phyloP scores from a whole-genome alignment of 306 rosid genomes.

The Sicyos baderoa region DNA sequence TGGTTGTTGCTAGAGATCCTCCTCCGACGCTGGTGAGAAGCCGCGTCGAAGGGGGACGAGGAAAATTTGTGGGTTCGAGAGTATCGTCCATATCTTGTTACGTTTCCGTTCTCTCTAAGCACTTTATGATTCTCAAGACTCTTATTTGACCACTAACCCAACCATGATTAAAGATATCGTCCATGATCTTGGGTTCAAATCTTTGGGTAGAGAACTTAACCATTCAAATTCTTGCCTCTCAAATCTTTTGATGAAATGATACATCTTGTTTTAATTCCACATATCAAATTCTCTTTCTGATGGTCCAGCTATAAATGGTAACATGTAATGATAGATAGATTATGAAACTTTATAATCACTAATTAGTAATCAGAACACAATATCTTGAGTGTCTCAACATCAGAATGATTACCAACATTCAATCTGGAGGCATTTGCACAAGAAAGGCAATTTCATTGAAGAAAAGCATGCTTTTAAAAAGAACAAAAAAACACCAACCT shows the following conservation, averaged over 20 bases:
- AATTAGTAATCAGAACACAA: neutral
- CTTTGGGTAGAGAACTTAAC: neutral
- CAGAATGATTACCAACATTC: neutral
- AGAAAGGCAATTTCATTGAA: neutral
- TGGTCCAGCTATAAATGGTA: neutral
- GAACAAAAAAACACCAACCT: constrained; percentile 36
- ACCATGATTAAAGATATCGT: no score
- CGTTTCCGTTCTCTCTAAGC: no score
- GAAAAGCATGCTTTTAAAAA: constrained; percentile 22
- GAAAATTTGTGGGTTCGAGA: no score
- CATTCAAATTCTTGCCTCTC: neutral
- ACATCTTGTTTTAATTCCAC: neutral
- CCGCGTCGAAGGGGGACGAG: no score
- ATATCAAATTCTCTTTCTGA: neutral
- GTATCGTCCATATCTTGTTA: no score
- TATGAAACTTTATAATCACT: neutral
- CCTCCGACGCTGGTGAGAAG: no score
- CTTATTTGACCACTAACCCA: no score
- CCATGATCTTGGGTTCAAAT: neutral
- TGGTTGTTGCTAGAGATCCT: no score
- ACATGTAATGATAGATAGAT: neutral
- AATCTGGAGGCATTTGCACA: neutral
- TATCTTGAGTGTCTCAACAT: neutral
- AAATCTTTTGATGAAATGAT: no score
- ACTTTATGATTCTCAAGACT: no score